A percentile compares a stretch with the other conserved stretches of the same genome.
phyloP scores from a whole-genome alignment of 2,329 filamentous ascomycete genomes.

The Tricladium varicosporioides region DNA sequence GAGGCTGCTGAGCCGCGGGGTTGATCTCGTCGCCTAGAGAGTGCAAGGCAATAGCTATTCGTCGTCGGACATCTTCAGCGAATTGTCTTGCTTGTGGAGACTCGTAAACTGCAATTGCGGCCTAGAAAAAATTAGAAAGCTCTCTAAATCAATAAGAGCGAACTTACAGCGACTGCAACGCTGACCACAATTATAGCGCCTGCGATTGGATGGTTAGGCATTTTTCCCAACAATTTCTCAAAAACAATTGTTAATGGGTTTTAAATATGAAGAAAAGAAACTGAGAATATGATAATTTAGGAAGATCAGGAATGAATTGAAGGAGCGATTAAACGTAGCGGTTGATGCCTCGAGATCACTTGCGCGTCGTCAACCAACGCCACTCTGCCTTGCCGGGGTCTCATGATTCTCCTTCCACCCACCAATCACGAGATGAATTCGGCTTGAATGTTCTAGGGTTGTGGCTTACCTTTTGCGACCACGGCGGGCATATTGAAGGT shows the following conservation, averaged over 20 bases:
- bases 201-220: conserved; percentile 35
- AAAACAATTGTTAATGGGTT: neutral
- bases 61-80: conserved; percentile 58
- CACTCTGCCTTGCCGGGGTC: conserved; percentile 11
- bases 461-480: conserved; percentile 31
- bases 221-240: conserved; percentile 12
- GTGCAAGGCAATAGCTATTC: conserved; percentile 59
- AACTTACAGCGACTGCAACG: conserved; percentile 33
- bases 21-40: conserved; percentile 56
- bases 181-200: conserved; percentile 34
- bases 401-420: conserved; percentile 10
- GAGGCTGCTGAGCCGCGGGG: conserved; percentile 40
- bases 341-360: conserved; percentile 8
- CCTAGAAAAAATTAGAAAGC: conserved; percentile 21
- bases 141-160: neutral
- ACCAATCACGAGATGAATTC: conserved; percentile 12
- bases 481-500: conserved; percentile 27
- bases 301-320: neutral
- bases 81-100: conserved; percentile 61
- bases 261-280: neutral
- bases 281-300: neutral
- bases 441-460: neutral
- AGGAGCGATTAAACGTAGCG: neutral
- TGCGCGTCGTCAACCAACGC: conserved; percentile 12
- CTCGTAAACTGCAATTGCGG: conserved; percentile 52